Base-by-base conservation (phyloP, 2,329 filamentous ascomycete genomes). In the Cercospora sp. region DNA sequence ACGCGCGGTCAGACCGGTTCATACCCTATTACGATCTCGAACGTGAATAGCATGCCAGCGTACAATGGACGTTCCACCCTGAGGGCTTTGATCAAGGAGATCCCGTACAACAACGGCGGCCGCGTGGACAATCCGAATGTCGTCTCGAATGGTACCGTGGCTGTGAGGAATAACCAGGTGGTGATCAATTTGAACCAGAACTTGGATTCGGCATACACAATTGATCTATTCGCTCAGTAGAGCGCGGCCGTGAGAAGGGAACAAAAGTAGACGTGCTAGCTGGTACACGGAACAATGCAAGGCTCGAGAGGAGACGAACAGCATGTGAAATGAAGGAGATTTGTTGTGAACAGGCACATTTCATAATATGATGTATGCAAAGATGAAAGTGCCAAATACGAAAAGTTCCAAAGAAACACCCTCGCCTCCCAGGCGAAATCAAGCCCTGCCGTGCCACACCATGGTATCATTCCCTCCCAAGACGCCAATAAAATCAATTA, bases 221-320 rank as follows among this genome's bases (percentile, higher is more conserved):
- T 36, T 59, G 55, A 59, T 23, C 31, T 59, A 10, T 59, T 33
- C 33, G 55, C 55, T 12, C 55, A 59, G 55, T 59, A 59, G 55
- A 20, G 13, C 10, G 13, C 6, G 48, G 23, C n/a, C 12, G 18
- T 3, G 5, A 2, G 3, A 6, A 2, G 2, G 45, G 10, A 23
- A 23, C 4, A 13, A 5, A n/a, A 51, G 12, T 10, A 13, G 20
- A 13, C 20, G 18, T 23, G 18, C 18, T 26, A 51, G 45, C 42
- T 48, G 42, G 42, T 18, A 9, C 4, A 51, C 45, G 20, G 45
- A 23, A 51, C 45, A 23, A 51, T 5, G 45, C 10, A 55, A 26
- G 12, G 12, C 48, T 42, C 36, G 36, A 42, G 13, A n/a, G 36
- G 36, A 2, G 45, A 55, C 16, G 23, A 55, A 16, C 23, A 55